These are phyloP conservation scores for Dryadomyces quercus-mongolicae DNA, from an alignment of 2,329 filamentous ascomycete species.

Conservation along the genomic window DNA sequence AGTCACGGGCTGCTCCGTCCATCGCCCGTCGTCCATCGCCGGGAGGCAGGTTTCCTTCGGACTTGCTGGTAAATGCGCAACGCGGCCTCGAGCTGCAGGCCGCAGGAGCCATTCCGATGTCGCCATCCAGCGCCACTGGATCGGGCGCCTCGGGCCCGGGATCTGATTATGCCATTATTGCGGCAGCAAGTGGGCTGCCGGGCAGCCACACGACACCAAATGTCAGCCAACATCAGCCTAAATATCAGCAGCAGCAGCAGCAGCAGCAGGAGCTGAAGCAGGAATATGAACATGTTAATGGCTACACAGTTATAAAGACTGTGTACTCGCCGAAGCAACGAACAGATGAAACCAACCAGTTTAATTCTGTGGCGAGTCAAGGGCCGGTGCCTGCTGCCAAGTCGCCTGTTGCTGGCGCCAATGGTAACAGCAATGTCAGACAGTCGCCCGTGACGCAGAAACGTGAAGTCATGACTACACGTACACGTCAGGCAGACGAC, in stretches of 20 bases:
- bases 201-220: constrained; percentile 22
- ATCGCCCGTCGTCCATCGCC: constrained; percentile 63
- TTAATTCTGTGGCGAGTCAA: background rate
- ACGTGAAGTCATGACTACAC: background rate
- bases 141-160: constrained; percentile 42
- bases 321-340: background rate
- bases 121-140: constrained; percentile 64
- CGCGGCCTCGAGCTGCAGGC: constrained; percentile 77
- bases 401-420: too few species aligned
- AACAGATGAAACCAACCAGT: background rate
- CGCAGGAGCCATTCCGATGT: constrained; percentile 36
- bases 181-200: constrained; percentile 43
- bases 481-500: too few species aligned
- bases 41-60: constrained; percentile 94
- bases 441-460: background rate
- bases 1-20: constrained; percentile 32
- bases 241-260: background rate
- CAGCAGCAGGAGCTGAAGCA: background rate
- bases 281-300: background rate
- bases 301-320: background rate
- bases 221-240: background rate
- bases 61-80: constrained; percentile 68
- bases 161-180: constrained; percentile 34
- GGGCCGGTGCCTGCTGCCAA: background rate
- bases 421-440: background rate